A percentile compares a stretch with the other conserved stretches of the same genome.
Conservation (phyloP, 225 moss, liverwort and hornwort genomes). For the Anthoceros angustus region DNA sequence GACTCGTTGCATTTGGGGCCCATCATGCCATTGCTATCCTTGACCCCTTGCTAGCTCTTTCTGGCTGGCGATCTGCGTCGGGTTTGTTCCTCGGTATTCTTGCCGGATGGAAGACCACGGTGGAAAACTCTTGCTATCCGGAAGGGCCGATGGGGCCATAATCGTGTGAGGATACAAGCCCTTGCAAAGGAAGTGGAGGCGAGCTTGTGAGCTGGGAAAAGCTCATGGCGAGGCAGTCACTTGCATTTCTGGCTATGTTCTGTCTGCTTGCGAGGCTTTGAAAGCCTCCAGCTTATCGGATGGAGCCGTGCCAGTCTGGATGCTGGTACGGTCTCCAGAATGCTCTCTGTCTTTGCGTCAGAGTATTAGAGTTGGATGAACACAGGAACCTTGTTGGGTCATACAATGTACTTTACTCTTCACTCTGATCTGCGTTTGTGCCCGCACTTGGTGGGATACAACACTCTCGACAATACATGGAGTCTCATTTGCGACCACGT, state of each 20-base stretch:
- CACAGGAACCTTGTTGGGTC: too few species aligned
- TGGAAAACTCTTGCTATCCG: slow-evolving; percentile 71
- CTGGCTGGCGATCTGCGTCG: slow-evolving; percentile 74
- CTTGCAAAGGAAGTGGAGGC: slow-evolving; percentile 59
- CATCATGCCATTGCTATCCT: slow-evolving; percentile 69
- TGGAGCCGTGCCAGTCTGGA: slow-evolving; percentile 63
- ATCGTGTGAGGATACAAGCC: slow-evolving; percentile 54
- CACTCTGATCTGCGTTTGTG: too few species aligned
- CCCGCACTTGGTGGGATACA: too few species aligned
- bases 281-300: slow-evolving; percentile 83
- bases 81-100: slow-evolving; percentile 51
- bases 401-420: too few species aligned
- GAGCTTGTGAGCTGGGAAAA: slow-evolving; percentile 32
- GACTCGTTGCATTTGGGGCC: slow-evolving; percentile 75
- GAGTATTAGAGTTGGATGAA: slow-evolving; percentile 49
- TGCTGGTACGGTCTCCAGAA: slow-evolving; percentile 24
- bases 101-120: slow-evolving; percentile 20
- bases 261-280: slow-evolving; percentile 30
- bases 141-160: slow-evolving; percentile 68
- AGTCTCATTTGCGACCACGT: too few species aligned
- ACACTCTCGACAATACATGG: too few species aligned
- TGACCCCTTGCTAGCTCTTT: slow-evolving; percentile 59
- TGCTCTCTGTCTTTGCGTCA: slow-evolving; percentile 54
- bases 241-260: slow-evolving; percentile 43
- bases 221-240: slow-evolving; percentile 82